phyloP scores from a whole-genome alignment of 2,329 filamentous ascomycete species.

The Fusarium circinatum region DNA sequence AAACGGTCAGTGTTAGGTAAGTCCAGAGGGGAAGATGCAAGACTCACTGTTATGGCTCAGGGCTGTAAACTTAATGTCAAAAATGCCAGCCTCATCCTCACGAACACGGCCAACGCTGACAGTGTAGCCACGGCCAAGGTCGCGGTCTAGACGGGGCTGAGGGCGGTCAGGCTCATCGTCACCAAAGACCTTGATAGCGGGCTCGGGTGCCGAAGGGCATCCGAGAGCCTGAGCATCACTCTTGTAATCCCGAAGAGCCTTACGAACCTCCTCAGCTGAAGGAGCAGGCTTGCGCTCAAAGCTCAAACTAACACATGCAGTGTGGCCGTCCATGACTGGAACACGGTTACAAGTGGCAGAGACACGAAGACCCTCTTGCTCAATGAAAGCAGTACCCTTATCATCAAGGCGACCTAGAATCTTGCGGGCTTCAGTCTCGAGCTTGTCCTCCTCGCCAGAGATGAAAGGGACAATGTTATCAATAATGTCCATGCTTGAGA shows the following conservation, averaged over 20 bases:
- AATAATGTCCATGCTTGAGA: conserved; percentile 93
- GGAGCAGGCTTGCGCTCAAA: conserved; percentile 83
- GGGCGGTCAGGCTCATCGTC: conserved; percentile 85
- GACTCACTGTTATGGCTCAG: conserved; percentile 80
- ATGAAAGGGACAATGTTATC: conserved; percentile 98
- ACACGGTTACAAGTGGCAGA: conserved; percentile 93
- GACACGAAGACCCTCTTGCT: conserved; percentile 79
- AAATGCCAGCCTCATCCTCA: conserved; percentile 87
- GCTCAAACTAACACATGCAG: conserved; percentile 87
- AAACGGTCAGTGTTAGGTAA: conserved; percentile 6
- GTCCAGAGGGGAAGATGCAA: not conserved
- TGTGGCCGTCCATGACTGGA: conserved; percentile 94
- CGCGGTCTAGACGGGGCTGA: conserved; percentile 89
- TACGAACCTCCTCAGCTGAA: conserved; percentile 77
- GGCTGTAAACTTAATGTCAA: conserved; percentile 94
- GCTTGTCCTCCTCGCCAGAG: conserved; percentile 92
- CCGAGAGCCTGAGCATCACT: conserved; percentile 85
- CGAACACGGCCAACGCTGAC: conserved; percentile 90
- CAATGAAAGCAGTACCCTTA: conserved; percentile 77
- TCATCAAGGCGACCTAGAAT: conserved; percentile 83
- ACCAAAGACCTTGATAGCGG: conserved; percentile 82
- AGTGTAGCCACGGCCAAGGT: conserved; percentile 86
- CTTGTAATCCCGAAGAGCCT: conserved; percentile 82
- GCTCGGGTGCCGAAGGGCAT: conserved; percentile 85
- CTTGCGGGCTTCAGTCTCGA: conserved; percentile 94